Evolutionary conservation across 768 basidiomycete genomes (phyloP).

Genomic region (Phaffia tasmanica): DNA sequence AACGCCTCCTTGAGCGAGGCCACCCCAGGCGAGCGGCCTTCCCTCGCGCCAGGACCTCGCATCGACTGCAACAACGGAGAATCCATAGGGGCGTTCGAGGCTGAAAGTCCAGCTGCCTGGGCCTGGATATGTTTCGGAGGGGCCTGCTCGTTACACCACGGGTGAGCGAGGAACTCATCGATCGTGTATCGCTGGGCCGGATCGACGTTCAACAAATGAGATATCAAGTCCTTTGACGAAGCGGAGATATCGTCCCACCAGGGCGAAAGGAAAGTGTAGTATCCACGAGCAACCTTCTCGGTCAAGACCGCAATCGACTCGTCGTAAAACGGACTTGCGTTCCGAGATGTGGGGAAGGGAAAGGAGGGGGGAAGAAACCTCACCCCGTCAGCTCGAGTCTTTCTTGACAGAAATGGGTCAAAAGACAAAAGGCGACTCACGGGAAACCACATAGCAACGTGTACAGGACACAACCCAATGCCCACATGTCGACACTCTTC

Average conservation of each 20-base stretch:
- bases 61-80: conserved; percentile 79
- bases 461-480: conserved; percentile 95
- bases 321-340: conserved; percentile 72
- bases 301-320: conserved; percentile 97
- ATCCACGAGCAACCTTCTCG: conserved; percentile 92
- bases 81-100: conserved; percentile 44
- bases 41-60: conserved; percentile 55
- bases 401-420: not conserved
- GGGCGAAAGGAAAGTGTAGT: conserved; percentile 95
- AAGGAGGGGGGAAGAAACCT: too few species aligned
- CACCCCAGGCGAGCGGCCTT: conserved; percentile 81
- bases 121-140: conserved; percentile 10
- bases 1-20: conserved; percentile 94
- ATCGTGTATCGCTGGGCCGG: conserved; percentile 93
- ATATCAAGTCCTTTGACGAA: conserved; percentile 90
- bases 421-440: conserved; percentile 30
- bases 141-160: conserved; percentile 63
- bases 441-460: conserved; percentile 88
- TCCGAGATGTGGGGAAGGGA: not conserved
- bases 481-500: conserved; percentile 98
- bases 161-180: conserved; percentile 91
- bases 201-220: conserved; percentile 88
- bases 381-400: not conserved
- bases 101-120: not conserved
- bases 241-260: conserved; percentile 97